These are phyloP conservation scores for Globisporangium carolinianum DNA, from an alignment of 352 stramenopile species.

Conservation along the genomic window DNA sequence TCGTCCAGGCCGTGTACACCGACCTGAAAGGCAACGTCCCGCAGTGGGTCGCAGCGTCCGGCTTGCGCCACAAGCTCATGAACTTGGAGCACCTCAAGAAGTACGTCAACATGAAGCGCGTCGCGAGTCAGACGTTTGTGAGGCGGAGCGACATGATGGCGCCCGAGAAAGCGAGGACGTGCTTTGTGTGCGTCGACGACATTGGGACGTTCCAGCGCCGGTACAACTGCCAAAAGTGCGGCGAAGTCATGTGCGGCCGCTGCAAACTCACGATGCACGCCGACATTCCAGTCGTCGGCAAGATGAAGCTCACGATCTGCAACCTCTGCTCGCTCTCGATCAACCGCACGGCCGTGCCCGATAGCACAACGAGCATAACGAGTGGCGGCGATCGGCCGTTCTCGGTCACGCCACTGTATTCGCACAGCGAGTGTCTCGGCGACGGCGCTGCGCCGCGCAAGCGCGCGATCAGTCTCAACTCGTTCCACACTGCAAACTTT, in stretches of 20 bases:
- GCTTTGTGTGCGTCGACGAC: slow-evolving; percentile 75
- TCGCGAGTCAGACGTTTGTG: slow-evolving; percentile 67
- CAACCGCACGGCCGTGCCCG: slow-evolving; percentile 54
- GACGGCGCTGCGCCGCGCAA: slow-evolving; percentile 26
- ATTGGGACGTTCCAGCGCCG: slow-evolving; percentile 73
- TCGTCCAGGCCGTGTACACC: slow-evolving; percentile 77
- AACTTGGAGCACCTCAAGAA: slow-evolving; percentile 74
- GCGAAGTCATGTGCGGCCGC: slow-evolving; percentile 66
- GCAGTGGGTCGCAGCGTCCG: slow-evolving; percentile 54
- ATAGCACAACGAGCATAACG: slow-evolving; percentile 28
- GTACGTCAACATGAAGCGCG: slow-evolving; percentile 74
- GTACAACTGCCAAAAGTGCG: slow-evolving; percentile 84
- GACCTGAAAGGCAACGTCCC: slow-evolving; percentile 77
- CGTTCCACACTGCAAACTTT: slow-evolving; percentile 79
- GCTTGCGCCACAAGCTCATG: slow-evolving; percentile 59
- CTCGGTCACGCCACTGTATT: slow-evolving; percentile 31
- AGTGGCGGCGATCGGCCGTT: slow-evolving; percentile 34
- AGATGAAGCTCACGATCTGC: slow-evolving; percentile 85
- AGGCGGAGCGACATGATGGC: slow-evolving; percentile 58
- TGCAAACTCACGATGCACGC: slow-evolving; percentile 73
- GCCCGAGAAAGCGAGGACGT: slow-evolving; percentile 66
- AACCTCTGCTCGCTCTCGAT: slow-evolving; percentile 70
- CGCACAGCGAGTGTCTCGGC: slow-evolving; percentile 15
- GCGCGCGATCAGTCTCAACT: slow-evolving; percentile 59
- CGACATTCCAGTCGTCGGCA: slow-evolving; percentile 76